A percentile compares a stretch with the other conserved stretches of the same genome.
Conservation (phyloP, 345 rosid genomes). For the Heritiera littoralis region DNA sequence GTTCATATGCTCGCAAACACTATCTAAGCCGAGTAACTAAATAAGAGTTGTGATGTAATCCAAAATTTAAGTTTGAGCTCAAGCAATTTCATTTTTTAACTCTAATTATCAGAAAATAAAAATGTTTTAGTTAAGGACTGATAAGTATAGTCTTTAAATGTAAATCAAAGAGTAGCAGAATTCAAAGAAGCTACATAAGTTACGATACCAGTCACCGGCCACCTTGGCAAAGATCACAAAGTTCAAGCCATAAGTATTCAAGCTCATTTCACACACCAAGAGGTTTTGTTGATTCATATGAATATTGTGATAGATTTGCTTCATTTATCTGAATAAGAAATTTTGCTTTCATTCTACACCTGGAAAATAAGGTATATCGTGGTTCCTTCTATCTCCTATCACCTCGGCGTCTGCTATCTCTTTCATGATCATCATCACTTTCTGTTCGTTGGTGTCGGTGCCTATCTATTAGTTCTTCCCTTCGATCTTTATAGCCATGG, state of each 20-base stretch:
- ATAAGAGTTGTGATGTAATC: too few species aligned
- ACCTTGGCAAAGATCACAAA: neutral
- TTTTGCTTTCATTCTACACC: neutral
- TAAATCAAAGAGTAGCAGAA: neutral
- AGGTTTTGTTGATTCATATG: neutral
- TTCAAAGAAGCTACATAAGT: neutral
- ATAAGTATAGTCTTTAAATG: neutral
- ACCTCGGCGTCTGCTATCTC: conserved; percentile 27
- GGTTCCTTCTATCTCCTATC: conserved; percentile 19
- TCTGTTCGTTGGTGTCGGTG: neutral
- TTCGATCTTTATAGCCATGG: conserved; percentile 21
- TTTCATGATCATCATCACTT: conserved; percentile 20
- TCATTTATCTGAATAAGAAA: too few species aligned
- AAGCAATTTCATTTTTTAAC: too few species aligned
- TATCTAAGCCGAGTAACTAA: too few species aligned
- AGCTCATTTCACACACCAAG: neutral
- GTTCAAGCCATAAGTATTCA: neutral
- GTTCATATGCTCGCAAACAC: too few species aligned
- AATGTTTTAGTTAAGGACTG: neutral
- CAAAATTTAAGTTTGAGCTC: too few species aligned
- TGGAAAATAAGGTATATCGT: neutral
- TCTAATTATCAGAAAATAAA: too few species aligned
- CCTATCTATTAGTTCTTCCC: conserved; percentile 30
- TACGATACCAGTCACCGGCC: neutral
- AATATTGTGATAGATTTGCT: neutral